These are phyloP conservation scores for Fagopyrum homotropicum DNA, from an alignment of 148 eudicot genomes.

Conservation along the genomic window DNA sequence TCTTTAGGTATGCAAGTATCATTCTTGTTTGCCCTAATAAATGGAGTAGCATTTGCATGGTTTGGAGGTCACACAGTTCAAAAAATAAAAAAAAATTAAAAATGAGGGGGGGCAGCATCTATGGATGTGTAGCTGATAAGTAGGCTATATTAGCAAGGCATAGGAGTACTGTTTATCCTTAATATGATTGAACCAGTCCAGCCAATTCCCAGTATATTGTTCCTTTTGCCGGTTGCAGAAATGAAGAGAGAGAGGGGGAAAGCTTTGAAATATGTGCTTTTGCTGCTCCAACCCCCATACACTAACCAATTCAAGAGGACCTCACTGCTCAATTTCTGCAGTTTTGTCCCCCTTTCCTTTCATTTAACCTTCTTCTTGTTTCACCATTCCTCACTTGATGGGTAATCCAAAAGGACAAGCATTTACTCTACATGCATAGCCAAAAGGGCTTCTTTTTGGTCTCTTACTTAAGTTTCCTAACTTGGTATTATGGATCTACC, in stretches of 20 bases:
- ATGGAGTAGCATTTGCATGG: slow-evolving; percentile 35
- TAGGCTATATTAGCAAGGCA: slow-evolving; percentile 12
- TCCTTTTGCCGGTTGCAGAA: slow-evolving; percentile 38
- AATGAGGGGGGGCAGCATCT: background rate
- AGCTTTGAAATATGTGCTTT: slow-evolving; percentile 51
- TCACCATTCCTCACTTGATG: too few relatives aligned
- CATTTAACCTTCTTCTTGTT: background rate
- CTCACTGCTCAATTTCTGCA: slow-evolving; percentile 11
- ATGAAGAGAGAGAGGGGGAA: slow-evolving; percentile 10
- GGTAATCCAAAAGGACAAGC: background rate
- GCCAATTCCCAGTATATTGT: slow-evolving; percentile 32
- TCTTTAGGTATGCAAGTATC: background rate
- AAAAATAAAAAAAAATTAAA: too few relatives aligned
- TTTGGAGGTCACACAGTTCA: slow-evolving; percentile 12
- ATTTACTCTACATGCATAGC: background rate
- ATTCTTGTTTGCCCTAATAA: slow-evolving; percentile 10
- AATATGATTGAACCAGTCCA: slow-evolving; percentile 8
- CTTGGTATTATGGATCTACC: background rate
- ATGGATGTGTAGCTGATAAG: background rate
- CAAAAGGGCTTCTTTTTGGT: background rate
- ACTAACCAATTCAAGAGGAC: background rate
- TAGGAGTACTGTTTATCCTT: slow-evolving; percentile 9
- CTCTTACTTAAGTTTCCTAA: background rate
- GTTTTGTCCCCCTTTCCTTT: background rate
- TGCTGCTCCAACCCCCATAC: background rate